A percentile compares a stretch with the other conserved stretches of the same genome.
These are phyloP conservation scores for Physcia stellaris DNA, from an alignment of 495 filamentous ascomycete species.

Conservation along the genomic window DNA sequence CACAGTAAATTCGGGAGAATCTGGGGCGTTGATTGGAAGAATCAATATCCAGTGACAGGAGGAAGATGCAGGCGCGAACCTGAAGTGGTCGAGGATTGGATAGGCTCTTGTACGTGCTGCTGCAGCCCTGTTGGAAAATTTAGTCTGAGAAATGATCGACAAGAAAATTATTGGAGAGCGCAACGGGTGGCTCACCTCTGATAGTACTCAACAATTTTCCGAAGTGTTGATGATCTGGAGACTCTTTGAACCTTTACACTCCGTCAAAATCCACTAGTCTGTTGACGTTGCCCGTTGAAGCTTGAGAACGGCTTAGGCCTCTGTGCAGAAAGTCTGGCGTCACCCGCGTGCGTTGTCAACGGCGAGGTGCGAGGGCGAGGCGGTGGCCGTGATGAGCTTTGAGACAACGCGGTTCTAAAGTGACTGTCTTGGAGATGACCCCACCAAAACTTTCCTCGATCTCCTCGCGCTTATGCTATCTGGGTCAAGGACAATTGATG, in stretches of 20 bases:
- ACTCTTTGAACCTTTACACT: not conserved
- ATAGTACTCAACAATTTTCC: slow-evolving; percentile 1
- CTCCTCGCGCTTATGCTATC: not conserved
- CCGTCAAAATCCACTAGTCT: not conserved
- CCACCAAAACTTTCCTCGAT: not conserved
- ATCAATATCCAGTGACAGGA: slow-evolving; percentile 8
- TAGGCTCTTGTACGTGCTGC: slow-evolving; percentile 11
- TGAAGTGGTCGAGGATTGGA: slow-evolving; percentile 13
- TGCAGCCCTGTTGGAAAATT: slow-evolving; percentile 14
- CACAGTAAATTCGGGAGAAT: no score
- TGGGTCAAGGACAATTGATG: no score
- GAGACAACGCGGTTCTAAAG: slow-evolving; percentile 2
- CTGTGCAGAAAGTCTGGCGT: slow-evolving; percentile 14
- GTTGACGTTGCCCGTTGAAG: not conserved
- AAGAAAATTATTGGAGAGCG: slow-evolving; percentile 1
- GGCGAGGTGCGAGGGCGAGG: not conserved
- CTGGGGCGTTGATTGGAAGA: slow-evolving; percentile 15
- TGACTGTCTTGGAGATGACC: not conserved
- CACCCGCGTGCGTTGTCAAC: slow-evolving; percentile 16
- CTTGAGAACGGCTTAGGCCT: slow-evolving; percentile 15
- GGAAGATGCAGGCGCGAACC: slow-evolving; percentile 5
- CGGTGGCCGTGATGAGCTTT: not conserved
- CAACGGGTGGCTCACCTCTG: slow-evolving; percentile 2
- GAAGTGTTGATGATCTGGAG: slow-evolving; percentile 5
- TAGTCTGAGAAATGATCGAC: slow-evolving; percentile 3